phyloP scores from a whole-genome alignment of 352 stramenopile genomes.

The Pilasporangium apinafurcum region DNA sequence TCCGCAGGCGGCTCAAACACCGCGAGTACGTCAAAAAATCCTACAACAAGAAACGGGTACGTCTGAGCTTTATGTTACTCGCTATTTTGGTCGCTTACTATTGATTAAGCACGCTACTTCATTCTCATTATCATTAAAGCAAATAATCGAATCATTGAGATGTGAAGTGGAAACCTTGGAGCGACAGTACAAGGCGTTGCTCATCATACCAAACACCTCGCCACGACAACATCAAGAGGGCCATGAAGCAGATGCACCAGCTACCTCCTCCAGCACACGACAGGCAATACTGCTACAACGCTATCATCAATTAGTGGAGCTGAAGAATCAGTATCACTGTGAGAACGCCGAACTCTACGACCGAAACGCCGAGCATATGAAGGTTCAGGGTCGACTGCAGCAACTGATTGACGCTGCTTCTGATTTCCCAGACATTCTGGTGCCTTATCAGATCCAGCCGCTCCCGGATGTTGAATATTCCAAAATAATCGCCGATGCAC shows the following conservation, averaged over 20 bases:
- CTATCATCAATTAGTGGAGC: constrained; percentile 35
- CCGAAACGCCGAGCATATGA: constrained; percentile 41
- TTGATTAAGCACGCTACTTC: neutral
- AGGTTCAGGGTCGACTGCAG: constrained; percentile 38
- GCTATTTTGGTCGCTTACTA: neutral
- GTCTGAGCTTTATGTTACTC: constrained; percentile 2
- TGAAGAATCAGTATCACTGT: constrained; percentile 34
- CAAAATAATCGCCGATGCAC: constrained; percentile 31
- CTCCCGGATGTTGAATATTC: constrained; percentile 27
- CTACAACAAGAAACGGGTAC: constrained; percentile 71
- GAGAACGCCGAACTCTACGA: constrained; percentile 59
- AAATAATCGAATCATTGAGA: constrained; percentile 39
- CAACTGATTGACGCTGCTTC: constrained; percentile 39
- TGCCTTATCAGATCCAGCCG: constrained; percentile 26
- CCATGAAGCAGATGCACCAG: neutral
- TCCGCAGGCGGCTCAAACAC: constrained; percentile 54
- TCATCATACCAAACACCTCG: constrained; percentile 7
- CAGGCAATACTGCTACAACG: constrained; percentile 26
- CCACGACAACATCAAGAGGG: constrained; percentile 1
- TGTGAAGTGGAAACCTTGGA: constrained; percentile 34
- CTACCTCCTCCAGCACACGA: no score
- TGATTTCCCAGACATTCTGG: constrained; percentile 12
- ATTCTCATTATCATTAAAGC: constrained; percentile 17
- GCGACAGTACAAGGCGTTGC: constrained; percentile 30
- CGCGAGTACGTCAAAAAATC: constrained; percentile 65